Evolutionary conservation across 345 rosid species (phyloP).

Genomic region (Pistacia vera): DNA sequence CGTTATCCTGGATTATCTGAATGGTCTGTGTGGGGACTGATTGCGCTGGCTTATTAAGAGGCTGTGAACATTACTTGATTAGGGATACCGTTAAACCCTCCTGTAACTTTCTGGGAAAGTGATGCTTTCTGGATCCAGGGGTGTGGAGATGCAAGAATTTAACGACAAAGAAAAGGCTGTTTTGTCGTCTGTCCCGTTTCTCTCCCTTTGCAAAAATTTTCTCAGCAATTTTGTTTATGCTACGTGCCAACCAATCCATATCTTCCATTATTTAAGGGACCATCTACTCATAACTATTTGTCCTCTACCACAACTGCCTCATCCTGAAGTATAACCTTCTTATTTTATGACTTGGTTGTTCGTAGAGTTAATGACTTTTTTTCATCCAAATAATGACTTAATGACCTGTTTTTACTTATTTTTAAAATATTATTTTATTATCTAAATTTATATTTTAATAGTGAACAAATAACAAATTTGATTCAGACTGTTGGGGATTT

Average conservation of each 20-base stretch:
- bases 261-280: not conserved
- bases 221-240: not conserved
- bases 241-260: not conserved
- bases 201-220: not conserved
- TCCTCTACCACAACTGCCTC: not conserved
- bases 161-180: conserved; percentile 4
- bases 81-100: not conserved
- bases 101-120: conserved; percentile 1
- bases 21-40: conserved; percentile 14
- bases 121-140: not conserved
- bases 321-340: not conserved
- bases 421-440: too few relatives aligned
- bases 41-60: conserved; percentile 5
- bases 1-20: not conserved
- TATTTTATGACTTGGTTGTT: not conserved
- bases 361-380: too few relatives aligned
- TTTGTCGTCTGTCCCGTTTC: conserved; percentile 17
- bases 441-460: too few relatives aligned
- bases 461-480: too few relatives aligned
- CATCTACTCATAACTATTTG: not conserved
- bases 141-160: not conserved
- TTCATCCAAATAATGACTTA: too few relatives aligned
- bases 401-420: too few relatives aligned
- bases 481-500: too few relatives aligned
- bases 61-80: conserved; percentile 1